Evolutionary conservation across 768 basidiomycete species (phyloP).

Genomic region (Pluteus cervinus): DNA sequence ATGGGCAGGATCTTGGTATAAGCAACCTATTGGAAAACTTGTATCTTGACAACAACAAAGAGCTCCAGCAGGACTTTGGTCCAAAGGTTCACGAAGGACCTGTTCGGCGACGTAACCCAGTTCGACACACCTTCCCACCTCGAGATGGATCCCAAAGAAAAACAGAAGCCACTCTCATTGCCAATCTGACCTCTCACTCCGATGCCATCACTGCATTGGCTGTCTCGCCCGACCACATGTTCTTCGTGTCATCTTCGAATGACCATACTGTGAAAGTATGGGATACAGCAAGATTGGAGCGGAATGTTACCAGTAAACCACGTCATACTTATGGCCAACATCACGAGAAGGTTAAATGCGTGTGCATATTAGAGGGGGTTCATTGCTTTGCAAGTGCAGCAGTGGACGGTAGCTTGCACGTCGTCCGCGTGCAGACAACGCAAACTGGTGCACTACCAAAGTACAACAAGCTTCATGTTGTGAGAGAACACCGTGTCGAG

Average conservation of each 20-base stretch:
- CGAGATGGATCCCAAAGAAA: slow-evolving; percentile 58
- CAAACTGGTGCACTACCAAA: slow-evolving; percentile 69
- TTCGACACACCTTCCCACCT: slow-evolving; percentile 59
- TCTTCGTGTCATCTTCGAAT: slow-evolving; percentile 91
- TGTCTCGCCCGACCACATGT: slow-evolving; percentile 89
- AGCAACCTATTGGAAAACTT: slow-evolving; percentile 84
- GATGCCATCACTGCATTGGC: slow-evolving; percentile 75
- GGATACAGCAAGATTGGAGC: slow-evolving; percentile 89
- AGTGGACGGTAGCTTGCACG: slow-evolving; percentile 77
- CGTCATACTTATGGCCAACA: slow-evolving; percentile 57
- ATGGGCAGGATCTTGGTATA: slow-evolving; percentile 87
- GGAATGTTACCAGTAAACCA: slow-evolving; percentile 87
- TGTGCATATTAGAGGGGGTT: slow-evolving; percentile 80
- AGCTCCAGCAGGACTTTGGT: slow-evolving; percentile 88
- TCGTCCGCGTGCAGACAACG: slow-evolving; percentile 76
- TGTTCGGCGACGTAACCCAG: slow-evolving; percentile 66
- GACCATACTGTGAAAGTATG: slow-evolving; percentile 93
- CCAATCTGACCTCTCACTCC: slow-evolving; percentile 79
- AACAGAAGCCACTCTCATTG: slow-evolving; percentile 75
- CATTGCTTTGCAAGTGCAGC: slow-evolving; percentile 89
- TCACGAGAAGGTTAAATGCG: slow-evolving; percentile 55
- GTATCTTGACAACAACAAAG: slow-evolving; percentile 81
- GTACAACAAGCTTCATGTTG: slow-evolving; percentile 71
- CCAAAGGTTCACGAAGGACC: slow-evolving; percentile 82
- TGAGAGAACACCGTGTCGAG: slow-evolving; percentile 77